Evolutionary conservation across 805 yeast genomes (phyloP).

Genomic region (Candida orba): DNA sequence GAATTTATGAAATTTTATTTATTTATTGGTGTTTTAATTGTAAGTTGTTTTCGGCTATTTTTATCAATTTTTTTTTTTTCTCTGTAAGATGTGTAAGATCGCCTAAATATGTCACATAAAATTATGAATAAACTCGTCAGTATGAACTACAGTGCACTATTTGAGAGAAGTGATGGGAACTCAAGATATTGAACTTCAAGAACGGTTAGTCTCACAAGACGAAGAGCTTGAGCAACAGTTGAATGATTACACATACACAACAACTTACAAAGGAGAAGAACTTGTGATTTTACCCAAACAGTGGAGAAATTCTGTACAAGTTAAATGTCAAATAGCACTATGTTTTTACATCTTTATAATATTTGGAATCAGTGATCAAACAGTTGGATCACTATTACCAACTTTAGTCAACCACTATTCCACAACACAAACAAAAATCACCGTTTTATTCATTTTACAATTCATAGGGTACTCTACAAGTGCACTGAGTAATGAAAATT

Average conservation of each 20-base stretch:
- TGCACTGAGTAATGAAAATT: slow-evolving; percentile 39
- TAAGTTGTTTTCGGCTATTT: no score
- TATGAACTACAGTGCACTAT: no score
- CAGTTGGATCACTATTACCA: slow-evolving; percentile 54
- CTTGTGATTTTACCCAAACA: slow-evolving; percentile 9
- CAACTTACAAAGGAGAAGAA: background rate
- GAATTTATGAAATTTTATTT: background rate
- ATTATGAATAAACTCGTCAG: no score
- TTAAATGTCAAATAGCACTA: slow-evolving; percentile 38
- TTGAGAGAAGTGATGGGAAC: background rate
- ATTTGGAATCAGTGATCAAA: slow-evolving; percentile 53
- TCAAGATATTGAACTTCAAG: background rate
- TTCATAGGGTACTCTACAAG: slow-evolving; percentile 48
- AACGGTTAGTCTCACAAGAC: background rate
- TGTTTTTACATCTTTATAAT: slow-evolving; percentile 35
- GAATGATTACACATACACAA: background rate
- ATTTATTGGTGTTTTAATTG: no score
- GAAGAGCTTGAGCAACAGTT: background rate
- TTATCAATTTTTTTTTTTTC: no score
- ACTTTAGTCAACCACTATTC: slow-evolving; percentile 39
- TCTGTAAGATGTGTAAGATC: no score
- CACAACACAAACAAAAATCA: slow-evolving; percentile 40
- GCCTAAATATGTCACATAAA: no score
- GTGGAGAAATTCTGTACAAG: slow-evolving; percentile 27
- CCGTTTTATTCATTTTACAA: slow-evolving; percentile 44